Base-by-base conservation (phyloP, 2,329 filamentous ascomycete genomes). In the Scopulariopsis brevicaulis region DNA sequence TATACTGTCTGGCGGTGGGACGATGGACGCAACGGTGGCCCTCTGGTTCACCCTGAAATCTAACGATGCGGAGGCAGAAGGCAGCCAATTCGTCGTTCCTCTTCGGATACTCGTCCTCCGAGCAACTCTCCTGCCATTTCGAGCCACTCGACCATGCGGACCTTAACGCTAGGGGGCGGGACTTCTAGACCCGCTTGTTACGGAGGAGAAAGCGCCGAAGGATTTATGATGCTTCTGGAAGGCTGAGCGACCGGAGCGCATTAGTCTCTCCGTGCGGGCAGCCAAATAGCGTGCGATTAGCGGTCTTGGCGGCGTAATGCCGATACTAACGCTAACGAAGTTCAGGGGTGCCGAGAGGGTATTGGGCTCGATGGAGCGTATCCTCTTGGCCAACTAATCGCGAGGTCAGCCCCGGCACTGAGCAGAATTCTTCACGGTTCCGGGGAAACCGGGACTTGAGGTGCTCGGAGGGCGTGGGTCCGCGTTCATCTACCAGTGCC, bases 81-180 rank as follows among this genome's bases (percentile, higher is more conserved):
- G n/a, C 48, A 18, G 25, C 53, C 52, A 58, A 32, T 55, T 58
- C 22, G 57, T 58, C 43, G 57, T 24, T n/a, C 12, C 51, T 58
- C 5, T 58, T 58, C 34, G 24, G 51, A 22, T 48, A 53, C 46
- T 35, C 48, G 20, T 12, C 55, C 48, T 46, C 48, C 55, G n/a
- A 25, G 20, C 3, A 34, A 46, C 18, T 50, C 8, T 14, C 14
- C n/a, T 58, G 57, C 52, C 35, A 58, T 25, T 37, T 58, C 25
- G 57, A 58, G 22, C 24, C 28, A 7, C 34, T 58, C 1, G 43
- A 51, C 25, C 25, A 50, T 37, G 1, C 37, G 12, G 57, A 54
- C 24, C 25, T 53, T 12, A 43, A 54, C 15, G 53, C 51, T 3
- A 20, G 46, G 8, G 34, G 24, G 37, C 34, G 43, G 18, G 34